Evolutionary conservation across 1,284 basidiomycete genomes (phyloP).

Genomic region (Apiotrichum sp.): DNA sequence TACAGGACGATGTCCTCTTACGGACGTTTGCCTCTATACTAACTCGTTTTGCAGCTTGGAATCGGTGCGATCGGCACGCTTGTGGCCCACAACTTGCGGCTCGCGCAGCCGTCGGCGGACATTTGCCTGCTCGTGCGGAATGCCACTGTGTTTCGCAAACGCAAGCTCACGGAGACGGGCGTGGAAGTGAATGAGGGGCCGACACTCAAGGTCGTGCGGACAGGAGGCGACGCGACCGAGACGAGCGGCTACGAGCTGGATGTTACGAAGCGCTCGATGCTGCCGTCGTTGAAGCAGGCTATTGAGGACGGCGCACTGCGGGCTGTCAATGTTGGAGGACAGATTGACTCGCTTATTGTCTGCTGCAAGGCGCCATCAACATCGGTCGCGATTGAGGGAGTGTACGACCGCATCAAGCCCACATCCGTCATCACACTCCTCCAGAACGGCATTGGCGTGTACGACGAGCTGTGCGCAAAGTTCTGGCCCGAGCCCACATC

Average conservation of each 20-base stretch:
- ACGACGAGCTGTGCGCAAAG: constrained; percentile 65
- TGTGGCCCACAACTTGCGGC: constrained; percentile 68
- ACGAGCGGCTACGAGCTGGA: constrained; percentile 26
- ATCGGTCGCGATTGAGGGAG: constrained; percentile 54
- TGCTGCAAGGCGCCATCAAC: constrained; percentile 73
- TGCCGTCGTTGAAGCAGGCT: not conserved
- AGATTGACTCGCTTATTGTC: constrained; percentile 69
- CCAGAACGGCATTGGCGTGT: constrained; percentile 86
- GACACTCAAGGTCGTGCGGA: constrained; percentile 6
- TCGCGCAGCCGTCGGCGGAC: constrained; percentile 51
- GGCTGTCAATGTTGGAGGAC: not conserved
- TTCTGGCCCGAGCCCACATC: constrained; percentile 66
- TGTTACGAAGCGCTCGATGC: not conserved
- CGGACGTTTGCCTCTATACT: not conserved
- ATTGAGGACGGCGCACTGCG: not conserved
- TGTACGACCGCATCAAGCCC: constrained; percentile 61
- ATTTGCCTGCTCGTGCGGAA: constrained; percentile 63
- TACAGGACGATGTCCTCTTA: not conserved
- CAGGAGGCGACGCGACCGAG: constrained; percentile 6
- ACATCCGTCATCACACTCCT: constrained; percentile 78
- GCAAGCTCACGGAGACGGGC: not conserved
- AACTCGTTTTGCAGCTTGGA: constrained; percentile 50
- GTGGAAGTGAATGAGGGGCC: not conserved
- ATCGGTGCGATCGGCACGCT: constrained; percentile 75
- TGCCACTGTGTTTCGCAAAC: constrained; percentile 7